Percentiles rank a stretch among this genome's conserved stretches.
Conservation (phyloP, 345 rosid genomes). For the Bretschneidera sinensis region DNA sequence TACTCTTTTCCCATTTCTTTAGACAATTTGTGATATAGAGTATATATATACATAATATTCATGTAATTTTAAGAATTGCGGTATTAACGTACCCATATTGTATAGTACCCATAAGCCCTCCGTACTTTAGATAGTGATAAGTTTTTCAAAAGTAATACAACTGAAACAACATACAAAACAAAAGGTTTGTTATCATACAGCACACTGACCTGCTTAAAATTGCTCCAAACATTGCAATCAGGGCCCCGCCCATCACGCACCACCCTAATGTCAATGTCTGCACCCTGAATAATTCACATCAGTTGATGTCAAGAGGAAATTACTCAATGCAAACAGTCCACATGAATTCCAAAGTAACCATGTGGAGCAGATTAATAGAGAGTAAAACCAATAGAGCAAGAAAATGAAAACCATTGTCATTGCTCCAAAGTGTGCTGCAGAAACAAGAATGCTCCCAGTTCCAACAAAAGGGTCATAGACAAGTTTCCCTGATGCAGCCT, state of each 20-base stretch:
- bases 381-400: neutral
- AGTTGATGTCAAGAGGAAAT: conserved; percentile 12
- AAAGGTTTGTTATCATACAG: neutral
- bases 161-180: too few relatives aligned
- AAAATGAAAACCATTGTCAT: conserved; percentile 66
- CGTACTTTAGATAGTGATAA: too few relatives aligned
- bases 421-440: conserved; percentile 91
- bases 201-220: conserved; percentile 81
- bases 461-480: conserved; percentile 96
- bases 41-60: too few relatives aligned
- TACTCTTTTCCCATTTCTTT: too few relatives aligned
- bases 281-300: conserved; percentile 55
- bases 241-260: conserved; percentile 99
- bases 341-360: neutral
- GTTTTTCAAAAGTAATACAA: too few relatives aligned
- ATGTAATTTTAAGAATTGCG: too few relatives aligned
- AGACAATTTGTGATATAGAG: too few relatives aligned
- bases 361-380: neutral
- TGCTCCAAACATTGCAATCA: conserved; percentile 94
- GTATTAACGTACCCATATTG: too few relatives aligned
- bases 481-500: conserved; percentile 70
- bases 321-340: conserved; percentile 4
- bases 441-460: conserved; percentile 92
- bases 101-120: too few relatives aligned
- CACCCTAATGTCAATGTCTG: conserved; percentile 93